These are phyloP conservation scores for Elsinoe ampelina DNA, from an alignment of 2,329 filamentous ascomycete genomes.

Conservation along the genomic window DNA sequence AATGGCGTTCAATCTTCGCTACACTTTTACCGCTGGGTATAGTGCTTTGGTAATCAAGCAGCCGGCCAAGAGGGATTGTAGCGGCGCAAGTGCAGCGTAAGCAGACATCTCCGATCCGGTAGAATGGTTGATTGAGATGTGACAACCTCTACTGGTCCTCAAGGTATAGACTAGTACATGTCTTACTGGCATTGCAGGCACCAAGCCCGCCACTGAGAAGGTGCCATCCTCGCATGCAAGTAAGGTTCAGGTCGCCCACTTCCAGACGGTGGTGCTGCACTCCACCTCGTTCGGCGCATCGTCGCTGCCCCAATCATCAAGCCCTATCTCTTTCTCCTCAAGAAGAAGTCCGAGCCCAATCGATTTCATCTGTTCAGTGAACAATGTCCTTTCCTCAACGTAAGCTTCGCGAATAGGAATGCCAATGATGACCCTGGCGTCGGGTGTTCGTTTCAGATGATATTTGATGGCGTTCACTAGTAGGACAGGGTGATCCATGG, in stretches of 20 bases:
- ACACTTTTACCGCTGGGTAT: not conserved
- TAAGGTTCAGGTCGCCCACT: conserved; percentile 21
- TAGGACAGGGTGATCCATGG: conserved; percentile 67
- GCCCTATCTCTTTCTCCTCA: conserved; percentile 54
- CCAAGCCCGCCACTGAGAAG: not conserved
- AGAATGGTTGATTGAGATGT: not conserved
- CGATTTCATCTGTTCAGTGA: conserved; percentile 52
- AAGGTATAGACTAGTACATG: too few species aligned
- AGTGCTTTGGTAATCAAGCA: not conserved
- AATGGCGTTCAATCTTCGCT: not conserved
- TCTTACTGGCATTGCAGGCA: not conserved
- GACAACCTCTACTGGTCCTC: too few species aligned
- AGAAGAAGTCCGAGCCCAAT: conserved; percentile 46
- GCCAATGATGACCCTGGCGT: conserved; percentile 65
- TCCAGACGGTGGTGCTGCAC: conserved; percentile 63
- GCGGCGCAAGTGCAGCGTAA: not conserved
- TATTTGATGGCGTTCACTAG: conserved; percentile 60
- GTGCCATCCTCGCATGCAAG: too few species aligned
- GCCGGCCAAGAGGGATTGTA: not conserved
- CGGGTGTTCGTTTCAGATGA: conserved; percentile 50
- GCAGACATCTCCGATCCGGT: not conserved
- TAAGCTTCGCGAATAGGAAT: conserved; percentile 68
- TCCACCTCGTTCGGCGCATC: conserved; percentile 40
- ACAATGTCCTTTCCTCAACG: conserved; percentile 53
- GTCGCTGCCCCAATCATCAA: conserved; percentile 62